phyloP scores from a whole-genome alignment of 164 flowering plant genomes.

The Cinnamomum micranthum region DNA sequence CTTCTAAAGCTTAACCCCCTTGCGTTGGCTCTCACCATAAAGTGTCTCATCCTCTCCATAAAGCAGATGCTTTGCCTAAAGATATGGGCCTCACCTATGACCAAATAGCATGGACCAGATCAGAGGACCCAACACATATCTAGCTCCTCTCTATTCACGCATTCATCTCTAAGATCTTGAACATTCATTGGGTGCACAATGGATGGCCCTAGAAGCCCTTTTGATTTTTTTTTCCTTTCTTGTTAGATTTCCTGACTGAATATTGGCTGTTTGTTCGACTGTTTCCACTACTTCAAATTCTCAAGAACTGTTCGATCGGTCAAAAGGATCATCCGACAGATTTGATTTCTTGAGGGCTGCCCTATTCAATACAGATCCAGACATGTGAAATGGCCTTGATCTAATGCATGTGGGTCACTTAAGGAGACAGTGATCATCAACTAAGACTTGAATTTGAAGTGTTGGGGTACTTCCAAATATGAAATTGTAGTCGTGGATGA shows the following conservation, averaged over 20 bases:
- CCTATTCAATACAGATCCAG: neutral
- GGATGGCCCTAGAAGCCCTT: too few species aligned
- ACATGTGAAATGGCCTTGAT: neutral
- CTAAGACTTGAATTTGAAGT: neutral
- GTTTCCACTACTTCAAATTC: too few species aligned
- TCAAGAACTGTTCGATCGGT: too few species aligned
- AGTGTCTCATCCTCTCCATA: neutral
- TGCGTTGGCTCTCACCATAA: neutral
- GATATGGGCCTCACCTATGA: neutral
- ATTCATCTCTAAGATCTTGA: neutral
- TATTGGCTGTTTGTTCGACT: too few species aligned
- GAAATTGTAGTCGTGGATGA: neutral
- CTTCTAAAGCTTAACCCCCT: conserved; percentile 1
- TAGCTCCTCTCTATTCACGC: neutral
- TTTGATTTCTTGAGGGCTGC: too few species aligned
- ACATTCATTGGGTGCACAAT: too few species aligned
- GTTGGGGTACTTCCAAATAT: too few species aligned
- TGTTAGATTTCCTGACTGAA: too few species aligned
- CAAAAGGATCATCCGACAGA: too few species aligned
- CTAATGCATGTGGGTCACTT: neutral
- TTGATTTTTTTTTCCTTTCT: too few species aligned
- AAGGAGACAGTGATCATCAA: neutral
- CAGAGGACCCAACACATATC: neutral
- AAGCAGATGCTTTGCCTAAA: conserved; percentile 6
- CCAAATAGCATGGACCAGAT: neutral